A percentile compares a stretch with the other conserved stretches of the same genome.
Conservation (phyloP, 306 rosid species). For the Echinosophora koreensis region DNA sequence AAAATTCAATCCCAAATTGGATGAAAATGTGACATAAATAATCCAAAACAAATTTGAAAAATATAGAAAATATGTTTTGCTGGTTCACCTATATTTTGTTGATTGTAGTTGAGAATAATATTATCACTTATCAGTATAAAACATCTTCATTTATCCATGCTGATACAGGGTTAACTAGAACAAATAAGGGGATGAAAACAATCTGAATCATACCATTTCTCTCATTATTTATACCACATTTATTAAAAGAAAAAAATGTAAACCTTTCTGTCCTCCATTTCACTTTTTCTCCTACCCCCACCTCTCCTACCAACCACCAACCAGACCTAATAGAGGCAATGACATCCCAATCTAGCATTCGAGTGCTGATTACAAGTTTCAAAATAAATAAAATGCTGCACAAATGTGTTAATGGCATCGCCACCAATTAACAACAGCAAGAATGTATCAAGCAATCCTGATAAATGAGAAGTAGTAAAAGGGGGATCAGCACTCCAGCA, state of each 20-base stretch:
- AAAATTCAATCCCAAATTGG: conserved; percentile 1
- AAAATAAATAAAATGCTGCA: conserved; percentile 16
- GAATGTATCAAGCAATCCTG: neutral
- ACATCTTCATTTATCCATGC: neutral
- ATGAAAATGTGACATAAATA: neutral
- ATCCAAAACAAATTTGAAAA: neutral
- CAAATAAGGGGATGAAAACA: conserved; percentile 1
- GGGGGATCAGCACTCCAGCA: neutral
- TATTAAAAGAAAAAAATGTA: neutral
- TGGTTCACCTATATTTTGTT: neutral
- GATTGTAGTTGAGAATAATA: conserved; percentile 14
- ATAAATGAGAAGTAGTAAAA: conserved; percentile 19
- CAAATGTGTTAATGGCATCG: neutral
- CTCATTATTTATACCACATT: neutral
- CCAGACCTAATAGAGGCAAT: neutral
- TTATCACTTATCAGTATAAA: conserved; percentile 1
- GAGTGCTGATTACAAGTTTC: conserved; percentile 19
- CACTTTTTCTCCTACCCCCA: neutral
- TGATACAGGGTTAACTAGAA: neutral
- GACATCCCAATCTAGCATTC: conserved; percentile 20
- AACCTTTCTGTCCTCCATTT: neutral
- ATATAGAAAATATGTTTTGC: neutral
- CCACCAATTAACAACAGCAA: conserved; percentile 15
- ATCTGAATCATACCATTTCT: conserved; percentile 8
- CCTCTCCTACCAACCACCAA: conserved; percentile 25